Base-by-base conservation (phyloP, 2,329 filamentous ascomycete species). In the Apiospora sp. region DNA sequence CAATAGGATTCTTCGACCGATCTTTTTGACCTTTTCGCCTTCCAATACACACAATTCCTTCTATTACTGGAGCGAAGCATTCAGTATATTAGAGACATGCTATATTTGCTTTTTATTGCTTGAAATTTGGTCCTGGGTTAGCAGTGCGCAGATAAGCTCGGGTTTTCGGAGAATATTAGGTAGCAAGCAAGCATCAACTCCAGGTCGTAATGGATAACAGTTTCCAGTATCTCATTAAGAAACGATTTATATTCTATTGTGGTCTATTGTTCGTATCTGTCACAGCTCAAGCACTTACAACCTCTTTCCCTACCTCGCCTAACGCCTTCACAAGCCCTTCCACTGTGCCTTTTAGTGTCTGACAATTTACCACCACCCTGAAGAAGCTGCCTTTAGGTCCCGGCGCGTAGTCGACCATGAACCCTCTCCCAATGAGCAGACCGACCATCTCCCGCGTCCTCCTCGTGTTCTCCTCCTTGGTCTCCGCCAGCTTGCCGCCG, bases 381-480 rank as follows among this genome's bases (percentile, higher is more conserved):
- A 91, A 87, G 79, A 91, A 90, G 77, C 86, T 87, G 2, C 89
- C 89, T 73, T 80, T 82, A 8, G 86, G 83, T 1, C 88, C 89
- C 0, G 89, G 88, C n/a, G 89, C 87, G 75, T 90, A 90, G 76
- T 91, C 89, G 0, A 90, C 81, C 89, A 91, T 91, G 82, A 88
- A 91, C 0, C 89, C 89, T 67, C 88, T 81, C 3, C 77, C 74
- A 16, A 90, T 84, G 74, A 91, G 80, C 75, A 78, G 82, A 69
- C 81, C 79, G 1, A 86, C 88, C 78, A 90, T 88, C 12, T 76
- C 79, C 75, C 84, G 82, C 44, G 89, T 90, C 54, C 83, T 81
- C 54, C 80, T 78, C 44, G 88, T 89, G 77, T 90, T 91, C 70
- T 80, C 82, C 49, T 81, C 81, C 7, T 80, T 75, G 22, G 85